Evolutionary conservation across 176 grass and related monocot species (phyloP).

Genomic region (Secale cereale): DNA sequence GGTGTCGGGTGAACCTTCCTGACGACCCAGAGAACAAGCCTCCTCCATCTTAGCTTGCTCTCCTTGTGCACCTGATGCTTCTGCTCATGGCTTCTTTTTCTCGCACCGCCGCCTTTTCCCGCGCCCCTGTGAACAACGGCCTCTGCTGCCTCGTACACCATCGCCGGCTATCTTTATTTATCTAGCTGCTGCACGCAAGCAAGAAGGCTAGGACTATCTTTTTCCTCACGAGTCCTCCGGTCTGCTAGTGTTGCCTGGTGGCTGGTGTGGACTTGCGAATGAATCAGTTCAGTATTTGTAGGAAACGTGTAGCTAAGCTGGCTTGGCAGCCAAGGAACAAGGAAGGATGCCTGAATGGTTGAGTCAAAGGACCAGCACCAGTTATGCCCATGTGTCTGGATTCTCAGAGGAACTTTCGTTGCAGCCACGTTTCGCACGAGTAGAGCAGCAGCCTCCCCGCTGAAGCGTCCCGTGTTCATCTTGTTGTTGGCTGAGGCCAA

Average conservation of each 20-base stretch:
- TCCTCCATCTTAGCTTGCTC: neutral
- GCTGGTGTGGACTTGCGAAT: neutral
- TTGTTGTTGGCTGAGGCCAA: too few species aligned
- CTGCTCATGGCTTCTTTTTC: neutral
- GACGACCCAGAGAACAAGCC: neutral
- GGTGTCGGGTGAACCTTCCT: neutral
- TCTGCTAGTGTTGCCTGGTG: neutral
- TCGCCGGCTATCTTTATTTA: neutral
- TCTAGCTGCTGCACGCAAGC: neutral
- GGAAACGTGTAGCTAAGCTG: neutral
- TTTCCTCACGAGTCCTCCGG: neutral
- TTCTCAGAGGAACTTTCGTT: neutral
- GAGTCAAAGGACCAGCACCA: neutral
- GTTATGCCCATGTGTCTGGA: neutral
- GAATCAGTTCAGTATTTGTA: neutral
- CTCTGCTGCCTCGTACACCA: neutral
- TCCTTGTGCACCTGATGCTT: neutral
- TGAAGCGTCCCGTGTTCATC: too few species aligned
- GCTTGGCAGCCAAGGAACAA: constrained; percentile 32
- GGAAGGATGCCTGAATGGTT: neutral
- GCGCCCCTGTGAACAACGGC: neutral
- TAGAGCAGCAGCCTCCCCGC: neutral
- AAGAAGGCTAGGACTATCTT: neutral
- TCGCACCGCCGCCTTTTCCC: neutral
- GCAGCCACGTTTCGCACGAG: neutral